Evolutionary conservation across 2,329 filamentous ascomycete species (phyloP).

Genomic region (Pseudocercospora vitis): DNA sequence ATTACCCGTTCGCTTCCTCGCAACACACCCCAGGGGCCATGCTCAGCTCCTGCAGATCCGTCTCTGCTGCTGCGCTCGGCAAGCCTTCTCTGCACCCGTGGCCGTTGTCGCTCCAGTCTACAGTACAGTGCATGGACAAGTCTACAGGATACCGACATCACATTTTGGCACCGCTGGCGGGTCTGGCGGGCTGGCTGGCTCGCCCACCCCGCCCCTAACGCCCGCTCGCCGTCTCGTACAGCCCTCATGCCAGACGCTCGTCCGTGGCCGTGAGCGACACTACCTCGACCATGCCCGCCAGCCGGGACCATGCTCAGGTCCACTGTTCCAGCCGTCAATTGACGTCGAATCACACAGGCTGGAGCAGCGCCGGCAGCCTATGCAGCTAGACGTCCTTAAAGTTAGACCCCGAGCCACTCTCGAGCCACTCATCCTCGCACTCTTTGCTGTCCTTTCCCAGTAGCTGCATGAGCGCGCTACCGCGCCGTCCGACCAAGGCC

Average conservation of each 20-base stretch:
- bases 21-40: too few species aligned
- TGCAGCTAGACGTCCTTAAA: conserved; percentile 24
- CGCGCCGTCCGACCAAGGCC: conserved; percentile 14
- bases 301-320: conserved; percentile 18
- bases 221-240: not conserved
- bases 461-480: conserved; percentile 20
- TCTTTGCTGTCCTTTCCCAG: conserved; percentile 14
- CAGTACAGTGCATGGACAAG: too few species aligned
- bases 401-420: conserved; percentile 21
- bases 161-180: conserved; percentile 10
- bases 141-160: too few species aligned
- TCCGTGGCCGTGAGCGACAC: conserved; percentile 5
- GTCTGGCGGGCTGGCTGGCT: too few species aligned
- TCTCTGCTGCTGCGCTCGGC: not conserved
- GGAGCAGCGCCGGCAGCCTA: conserved; percentile 8
- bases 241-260: not conserved
- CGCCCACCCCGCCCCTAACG: too few species aligned
- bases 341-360: conserved; percentile 25
- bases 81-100: not conserved
- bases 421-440: conserved; percentile 24
- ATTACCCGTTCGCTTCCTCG: too few species aligned
- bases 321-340: conserved; percentile 19
- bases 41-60: conserved; percentile 13
- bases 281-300: conserved; percentile 13
- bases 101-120: too few species aligned